A percentile compares a stretch with the other conserved stretches of the same genome.
Conservation (phyloP, 2,329 filamentous ascomycete species). For the Bipolaris zeicola region DNA sequence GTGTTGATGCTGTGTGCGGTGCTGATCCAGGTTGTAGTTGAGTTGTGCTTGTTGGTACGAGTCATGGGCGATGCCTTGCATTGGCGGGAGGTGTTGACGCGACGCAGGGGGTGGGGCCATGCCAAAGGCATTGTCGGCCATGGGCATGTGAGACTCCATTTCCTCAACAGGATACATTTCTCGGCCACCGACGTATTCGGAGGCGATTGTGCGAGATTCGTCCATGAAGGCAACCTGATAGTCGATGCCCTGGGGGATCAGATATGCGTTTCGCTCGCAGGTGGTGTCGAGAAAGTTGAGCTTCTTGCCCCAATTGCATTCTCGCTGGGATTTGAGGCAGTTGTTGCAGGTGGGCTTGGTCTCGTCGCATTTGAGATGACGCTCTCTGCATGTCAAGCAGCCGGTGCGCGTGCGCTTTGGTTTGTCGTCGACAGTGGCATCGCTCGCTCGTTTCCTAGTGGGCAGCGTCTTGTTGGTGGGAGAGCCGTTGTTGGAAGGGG, state of each 20-base stretch:
- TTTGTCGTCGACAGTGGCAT: conserved; percentile 56
- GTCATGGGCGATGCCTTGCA: conserved; percentile 57
- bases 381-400: conserved; percentile 85
- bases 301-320: conserved; percentile 83
- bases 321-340: conserved; percentile 83
- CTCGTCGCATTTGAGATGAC: conserved; percentile 92
- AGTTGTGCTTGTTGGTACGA: conserved; percentile 54
- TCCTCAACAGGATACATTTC: conserved; percentile 69
- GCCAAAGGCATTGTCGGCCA: conserved; percentile 37
- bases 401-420: conserved; percentile 88
- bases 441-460: conserved; percentile 28
- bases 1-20: conserved; percentile 28
- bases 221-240: conserved; percentile 82
- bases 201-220: conserved; percentile 87
- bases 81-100: conserved; percentile 57
- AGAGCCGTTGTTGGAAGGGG: conserved; percentile 29
- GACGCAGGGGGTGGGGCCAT: conserved; percentile 43
- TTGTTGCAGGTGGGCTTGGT: conserved; percentile 71
- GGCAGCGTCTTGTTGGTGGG: conserved; percentile 23
- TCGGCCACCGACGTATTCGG: conserved; percentile 82
- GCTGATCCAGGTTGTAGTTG: conserved; percentile 48
- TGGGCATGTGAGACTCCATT: conserved; percentile 23
- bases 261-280: conserved; percentile 68
- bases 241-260: conserved; percentile 53
- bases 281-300: conserved; percentile 91